phyloP scores from a whole-genome alignment of 202 grass and related monocot genomes.

The Schoenoplectus triqueter region DNA sequence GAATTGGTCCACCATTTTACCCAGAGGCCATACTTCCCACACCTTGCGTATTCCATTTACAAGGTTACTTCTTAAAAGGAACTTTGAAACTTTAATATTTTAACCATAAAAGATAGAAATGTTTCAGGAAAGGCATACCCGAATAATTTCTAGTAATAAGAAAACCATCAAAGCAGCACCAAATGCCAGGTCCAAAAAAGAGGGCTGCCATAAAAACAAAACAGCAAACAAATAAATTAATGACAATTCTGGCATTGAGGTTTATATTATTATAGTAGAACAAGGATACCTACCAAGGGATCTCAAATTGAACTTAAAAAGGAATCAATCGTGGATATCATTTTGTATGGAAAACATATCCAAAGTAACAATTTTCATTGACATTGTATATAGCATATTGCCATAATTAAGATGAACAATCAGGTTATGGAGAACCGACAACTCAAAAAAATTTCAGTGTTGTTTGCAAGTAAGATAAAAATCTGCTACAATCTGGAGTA shows the following conservation, averaged over 20 bases:
- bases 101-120: conserved; percentile 10
- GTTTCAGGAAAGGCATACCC: conserved; percentile 49
- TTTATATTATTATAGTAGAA: conserved; percentile 21
- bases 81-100: conserved; percentile 12
- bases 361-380: too few relatives aligned
- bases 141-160: conserved; percentile 92
- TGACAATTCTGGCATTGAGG: conserved; percentile 18
- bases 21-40: conserved; percentile 91
- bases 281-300: background rate
- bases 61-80: background rate
- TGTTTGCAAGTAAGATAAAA: conserved; percentile 22
- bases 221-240: conserved; percentile 29
- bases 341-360: background rate
- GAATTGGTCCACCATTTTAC: conserved; percentile 76
- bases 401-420: too few relatives aligned
- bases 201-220: conserved; percentile 62
- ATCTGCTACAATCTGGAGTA: background rate
- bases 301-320: conserved; percentile 1
- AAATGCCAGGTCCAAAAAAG: conserved; percentile 97
- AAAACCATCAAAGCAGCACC: conserved; percentile 94
- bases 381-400: too few relatives aligned
- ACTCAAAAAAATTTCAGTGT: background rate
- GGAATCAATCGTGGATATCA: background rate
- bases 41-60: conserved; percentile 50
- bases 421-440: background rate